These are phyloP conservation scores for Nemania sp. DNA, from an alignment of 2,329 filamentous ascomycete genomes.

Conservation along the genomic window DNA sequence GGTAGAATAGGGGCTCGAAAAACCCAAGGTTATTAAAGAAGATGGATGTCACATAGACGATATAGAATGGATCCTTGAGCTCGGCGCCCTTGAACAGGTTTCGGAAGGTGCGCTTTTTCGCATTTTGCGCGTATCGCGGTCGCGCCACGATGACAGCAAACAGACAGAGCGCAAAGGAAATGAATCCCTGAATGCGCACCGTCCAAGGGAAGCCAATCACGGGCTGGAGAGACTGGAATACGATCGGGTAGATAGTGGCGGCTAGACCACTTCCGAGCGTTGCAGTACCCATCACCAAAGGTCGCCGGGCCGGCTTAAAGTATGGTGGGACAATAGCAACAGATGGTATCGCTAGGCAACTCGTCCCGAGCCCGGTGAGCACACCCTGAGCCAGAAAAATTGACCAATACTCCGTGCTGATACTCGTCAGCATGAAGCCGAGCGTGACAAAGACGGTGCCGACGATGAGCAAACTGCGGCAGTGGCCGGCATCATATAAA, in stretches of 20 bases:
- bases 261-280: conserved; percentile 23
- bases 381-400: conserved; percentile 24
- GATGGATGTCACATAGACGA: conserved; percentile 22
- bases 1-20: conserved; percentile 25
- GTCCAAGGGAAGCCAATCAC: conserved; percentile 25
- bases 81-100: conserved; percentile 20
- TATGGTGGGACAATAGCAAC: conserved; percentile 24
- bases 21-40: conserved; percentile 27
- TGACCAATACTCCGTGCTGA: conserved; percentile 18
- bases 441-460: conserved; percentile 30
- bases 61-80: conserved; percentile 16
- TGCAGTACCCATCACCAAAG: conserved; percentile 20
- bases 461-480: conserved; percentile 30
- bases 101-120: conserved; percentile 16
- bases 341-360: conserved; percentile 21
- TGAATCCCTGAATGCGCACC: conserved; percentile 22
- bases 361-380: conserved; percentile 18
- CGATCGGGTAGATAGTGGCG: conserved; percentile 21
- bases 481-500: conserved; percentile 39
- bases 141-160: conserved; percentile 22
- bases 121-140: conserved; percentile 18
- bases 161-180: conserved; percentile 17
- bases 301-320: conserved; percentile 15
- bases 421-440: conserved; percentile 23
- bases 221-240: conserved; percentile 23